phyloP scores from a whole-genome alignment of 2,329 filamentous ascomycete genomes.

The Talaromyces sp. region DNA sequence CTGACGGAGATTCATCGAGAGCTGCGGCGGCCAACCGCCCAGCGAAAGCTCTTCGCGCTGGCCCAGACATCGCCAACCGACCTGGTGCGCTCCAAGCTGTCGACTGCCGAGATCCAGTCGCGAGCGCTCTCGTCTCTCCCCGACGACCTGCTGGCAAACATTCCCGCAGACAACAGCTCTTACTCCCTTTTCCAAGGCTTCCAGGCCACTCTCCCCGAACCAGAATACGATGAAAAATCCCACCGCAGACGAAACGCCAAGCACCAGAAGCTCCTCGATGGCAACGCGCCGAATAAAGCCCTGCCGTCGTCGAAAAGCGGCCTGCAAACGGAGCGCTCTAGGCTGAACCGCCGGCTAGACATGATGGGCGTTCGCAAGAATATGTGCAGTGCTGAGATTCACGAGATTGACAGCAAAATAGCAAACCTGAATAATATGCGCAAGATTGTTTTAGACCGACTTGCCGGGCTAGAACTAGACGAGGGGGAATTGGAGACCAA shows the following conservation, averaged over 20 bases:
- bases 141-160: constrained; percentile 83
- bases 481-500: constrained; percentile 88
- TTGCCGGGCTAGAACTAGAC: constrained; percentile 83
- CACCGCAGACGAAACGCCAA: constrained; percentile 65
- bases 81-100: constrained; percentile 85
- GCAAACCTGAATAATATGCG: constrained; percentile 90
- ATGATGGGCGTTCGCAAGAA: constrained; percentile 91
- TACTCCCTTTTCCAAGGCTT: constrained; percentile 98
- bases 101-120: constrained; percentile 86
- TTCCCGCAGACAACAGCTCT: constrained; percentile 76
- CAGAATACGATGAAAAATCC: constrained; percentile 57
- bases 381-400: constrained; percentile 94
- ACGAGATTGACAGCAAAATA: constrained; percentile 95
- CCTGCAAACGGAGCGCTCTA: constrained; percentile 73
- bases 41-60: constrained; percentile 87
- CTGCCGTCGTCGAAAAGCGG: constrained; percentile 63
- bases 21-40: constrained; percentile 73
- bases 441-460: constrained; percentile 78
- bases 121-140: constrained; percentile 82
- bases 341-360: constrained; percentile 78
- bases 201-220: constrained; percentile 78
- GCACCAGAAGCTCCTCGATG: constrained; percentile 66
- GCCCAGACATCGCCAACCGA: constrained; percentile 89
- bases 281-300: constrained; percentile 52
- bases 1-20: constrained; percentile 88